Conservation (phyloP, 495 filamentous ascomycete genomes). For the Podospora comata region DNA sequence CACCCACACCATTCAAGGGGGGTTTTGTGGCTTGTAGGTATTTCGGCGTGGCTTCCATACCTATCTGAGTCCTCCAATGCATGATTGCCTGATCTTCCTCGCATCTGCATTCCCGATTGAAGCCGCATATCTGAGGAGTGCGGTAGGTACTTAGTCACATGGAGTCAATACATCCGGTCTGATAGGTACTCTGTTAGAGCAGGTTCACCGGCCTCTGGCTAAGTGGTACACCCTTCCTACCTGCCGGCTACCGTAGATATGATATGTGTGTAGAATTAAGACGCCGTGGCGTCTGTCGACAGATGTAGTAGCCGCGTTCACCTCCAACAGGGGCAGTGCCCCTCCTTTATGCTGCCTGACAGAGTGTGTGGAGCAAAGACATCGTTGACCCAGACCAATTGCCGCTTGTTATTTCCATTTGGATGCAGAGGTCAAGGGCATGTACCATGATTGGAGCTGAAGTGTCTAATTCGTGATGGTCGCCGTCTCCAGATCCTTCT, state of each 20-base stretch:
- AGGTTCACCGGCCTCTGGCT: background rate
- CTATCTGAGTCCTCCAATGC: background rate
- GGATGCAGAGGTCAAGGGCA: background rate
- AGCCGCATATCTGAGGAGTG: background rate
- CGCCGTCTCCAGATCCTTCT: background rate
- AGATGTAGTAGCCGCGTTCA: background rate
- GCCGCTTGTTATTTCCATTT: background rate
- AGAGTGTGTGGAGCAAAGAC: background rate
- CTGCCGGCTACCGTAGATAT: background rate
- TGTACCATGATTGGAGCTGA: background rate
- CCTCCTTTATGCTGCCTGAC: background rate
- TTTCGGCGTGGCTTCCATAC: background rate
- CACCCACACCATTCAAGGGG: background rate
- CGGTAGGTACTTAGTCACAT: background rate
- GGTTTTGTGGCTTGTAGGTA: background rate
- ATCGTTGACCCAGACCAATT: background rate
- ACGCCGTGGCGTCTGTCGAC: background rate
- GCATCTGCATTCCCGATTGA: background rate
- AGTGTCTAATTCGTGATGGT: background rate
- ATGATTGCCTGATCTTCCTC: background rate
- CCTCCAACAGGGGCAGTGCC: background rate
- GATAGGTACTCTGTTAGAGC: background rate
- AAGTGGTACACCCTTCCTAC: background rate
- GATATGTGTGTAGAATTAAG: background rate
- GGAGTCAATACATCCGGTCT: background rate